These are phyloP conservation scores for Solanum hybrid DNA, from an alignment of 305 asterid genomes.

Conservation along the genomic window DNA sequence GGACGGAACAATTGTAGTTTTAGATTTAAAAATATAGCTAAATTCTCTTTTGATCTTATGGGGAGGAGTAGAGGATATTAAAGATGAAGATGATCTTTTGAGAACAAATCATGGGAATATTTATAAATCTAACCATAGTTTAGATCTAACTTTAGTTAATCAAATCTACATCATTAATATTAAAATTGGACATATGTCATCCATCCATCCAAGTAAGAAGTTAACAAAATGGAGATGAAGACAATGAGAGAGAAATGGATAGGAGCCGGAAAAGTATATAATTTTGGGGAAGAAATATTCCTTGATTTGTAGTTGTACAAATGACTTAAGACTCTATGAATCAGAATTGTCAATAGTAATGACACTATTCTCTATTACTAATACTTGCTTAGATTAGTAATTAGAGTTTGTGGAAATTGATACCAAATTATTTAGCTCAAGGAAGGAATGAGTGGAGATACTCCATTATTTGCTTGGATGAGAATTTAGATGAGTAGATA, in stretches of 20 bases:
- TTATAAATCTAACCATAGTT: background rate
- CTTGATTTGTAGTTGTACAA: background rate
- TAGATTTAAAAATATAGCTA: no score
- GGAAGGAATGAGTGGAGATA: background rate
- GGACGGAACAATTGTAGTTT: no score
- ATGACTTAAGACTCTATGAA: background rate
- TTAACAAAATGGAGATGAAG: background rate
- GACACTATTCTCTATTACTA: background rate
- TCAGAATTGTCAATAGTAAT: background rate
- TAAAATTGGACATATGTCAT: background rate
- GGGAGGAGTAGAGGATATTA: background rate
- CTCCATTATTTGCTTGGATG: constrained; percentile 42
- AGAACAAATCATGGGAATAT: background rate
- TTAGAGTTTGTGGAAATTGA: background rate
- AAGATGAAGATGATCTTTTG: no score
- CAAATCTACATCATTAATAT: no score
- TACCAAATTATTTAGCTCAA: background rate
- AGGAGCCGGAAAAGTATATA: background rate
- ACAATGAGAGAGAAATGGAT: background rate
- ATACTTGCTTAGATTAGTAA: background rate
- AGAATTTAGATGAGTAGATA: constrained; percentile 47
- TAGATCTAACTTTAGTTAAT: background rate
- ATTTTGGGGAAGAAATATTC: background rate
- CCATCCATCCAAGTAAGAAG: background rate
- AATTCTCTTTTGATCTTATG: background rate